These are phyloP conservation scores for Neonectria faginata DNA, from an alignment of 2,329 filamentous ascomycete species.

Conservation along the genomic window DNA sequence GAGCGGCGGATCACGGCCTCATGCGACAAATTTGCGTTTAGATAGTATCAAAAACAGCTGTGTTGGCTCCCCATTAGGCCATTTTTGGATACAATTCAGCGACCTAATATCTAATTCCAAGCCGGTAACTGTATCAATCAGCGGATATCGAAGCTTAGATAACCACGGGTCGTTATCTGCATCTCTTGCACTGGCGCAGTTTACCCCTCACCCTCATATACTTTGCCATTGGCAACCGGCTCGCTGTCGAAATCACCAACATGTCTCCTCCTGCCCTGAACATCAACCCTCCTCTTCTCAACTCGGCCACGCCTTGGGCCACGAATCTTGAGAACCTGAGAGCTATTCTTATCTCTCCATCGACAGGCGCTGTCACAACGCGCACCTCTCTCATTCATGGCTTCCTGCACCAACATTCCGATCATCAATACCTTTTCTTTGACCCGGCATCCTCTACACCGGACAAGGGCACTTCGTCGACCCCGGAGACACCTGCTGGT, in stretches of 20 bases:
- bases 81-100: background rate
- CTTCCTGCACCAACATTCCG: constrained; percentile 69
- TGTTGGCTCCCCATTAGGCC: too few species aligned
- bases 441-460: constrained; percentile 52
- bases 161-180: background rate
- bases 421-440: constrained; percentile 77
- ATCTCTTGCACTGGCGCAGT: background rate
- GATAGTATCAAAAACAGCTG: too few species aligned
- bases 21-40: too few species aligned
- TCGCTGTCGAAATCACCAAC: constrained; percentile 3
- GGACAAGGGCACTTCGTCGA: constrained; percentile 37
- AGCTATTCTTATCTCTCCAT: constrained; percentile 68
- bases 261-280: constrained; percentile 50
- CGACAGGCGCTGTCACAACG: constrained; percentile 80
- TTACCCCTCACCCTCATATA: background rate
- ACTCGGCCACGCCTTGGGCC: constrained; percentile 82
- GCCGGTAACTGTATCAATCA: background rate
- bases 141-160: constrained; percentile 5
- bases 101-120: background rate
- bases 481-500: constrained; percentile 28
- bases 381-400: constrained; percentile 75
- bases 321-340: constrained; percentile 72
- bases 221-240: background rate
- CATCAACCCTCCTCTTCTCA: constrained; percentile 75
- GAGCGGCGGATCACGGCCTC: too few species aligned